A percentile compares a stretch with the other conserved stretches of the same genome.
These are phyloP conservation scores for Aspergillus saccharolyticus DNA, from an alignment of 495 filamentous ascomycete species.

Conservation along the genomic window DNA sequence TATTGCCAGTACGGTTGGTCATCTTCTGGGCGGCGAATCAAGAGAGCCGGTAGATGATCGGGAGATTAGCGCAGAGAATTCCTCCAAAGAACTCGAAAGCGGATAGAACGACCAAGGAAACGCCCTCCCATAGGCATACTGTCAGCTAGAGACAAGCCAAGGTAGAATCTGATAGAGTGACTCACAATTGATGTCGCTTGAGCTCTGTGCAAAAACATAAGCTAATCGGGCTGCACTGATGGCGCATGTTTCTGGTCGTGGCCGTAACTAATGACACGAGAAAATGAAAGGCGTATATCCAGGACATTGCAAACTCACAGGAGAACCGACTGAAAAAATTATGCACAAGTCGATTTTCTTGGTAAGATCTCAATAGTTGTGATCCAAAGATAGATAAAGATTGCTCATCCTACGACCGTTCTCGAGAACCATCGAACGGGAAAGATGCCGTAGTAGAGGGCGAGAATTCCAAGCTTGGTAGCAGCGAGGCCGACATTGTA, in stretches of 20 bases:
- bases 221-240: conserved; percentile 7
- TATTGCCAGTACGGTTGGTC: background rate
- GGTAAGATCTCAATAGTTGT: background rate
- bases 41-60: conserved; percentile 9
- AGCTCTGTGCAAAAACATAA: conserved; percentile 2
- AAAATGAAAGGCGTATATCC: background rate
- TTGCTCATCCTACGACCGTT: background rate
- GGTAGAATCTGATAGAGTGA: background rate
- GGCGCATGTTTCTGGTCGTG: background rate
- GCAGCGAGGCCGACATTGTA: conserved; percentile 6
- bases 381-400: conserved; percentile 5
- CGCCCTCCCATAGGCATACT: conserved; percentile 2
- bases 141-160: background rate
- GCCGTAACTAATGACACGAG: too few species aligned
- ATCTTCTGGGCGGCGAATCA: conserved; percentile 4
- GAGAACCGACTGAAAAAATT: conserved; percentile 5
- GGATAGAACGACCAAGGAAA: background rate
- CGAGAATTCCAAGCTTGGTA: conserved; percentile 7
- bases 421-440: conserved; percentile 4
- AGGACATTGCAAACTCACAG: background rate
- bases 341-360: conserved; percentile 2
- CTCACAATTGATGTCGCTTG: conserved; percentile 5
- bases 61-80: conserved; percentile 9
- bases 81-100: conserved; percentile 6
- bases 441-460: conserved; percentile 7